phyloP scores from a whole-genome alignment of 164 flowering plant genomes.

The Chloranthus sessilifolius region DNA sequence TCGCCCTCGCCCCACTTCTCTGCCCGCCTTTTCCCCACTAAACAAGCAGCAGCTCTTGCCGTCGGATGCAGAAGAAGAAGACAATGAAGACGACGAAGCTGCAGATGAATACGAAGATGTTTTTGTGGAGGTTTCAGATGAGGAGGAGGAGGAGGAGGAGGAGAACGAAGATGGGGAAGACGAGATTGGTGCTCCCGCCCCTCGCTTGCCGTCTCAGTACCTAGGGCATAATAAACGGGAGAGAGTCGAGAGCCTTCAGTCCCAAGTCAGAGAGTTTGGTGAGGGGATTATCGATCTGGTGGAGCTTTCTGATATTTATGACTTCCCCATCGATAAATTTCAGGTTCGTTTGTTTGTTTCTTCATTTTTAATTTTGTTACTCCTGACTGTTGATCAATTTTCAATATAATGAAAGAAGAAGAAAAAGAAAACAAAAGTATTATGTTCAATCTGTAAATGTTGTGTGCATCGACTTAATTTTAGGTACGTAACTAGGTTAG shows the following conservation, averaged over 20 bases:
- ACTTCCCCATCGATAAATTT: constrained; percentile 84
- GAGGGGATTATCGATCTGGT: constrained; percentile 60
- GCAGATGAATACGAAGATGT: constrained; percentile 22
- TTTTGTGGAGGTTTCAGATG: constrained; percentile 8
- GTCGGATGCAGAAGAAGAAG: constrained; percentile 31
- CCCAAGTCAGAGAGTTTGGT: constrained; percentile 64
- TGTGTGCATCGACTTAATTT: too few species aligned
- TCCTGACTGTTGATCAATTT: background rate
- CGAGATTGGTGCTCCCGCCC: constrained; percentile 2
- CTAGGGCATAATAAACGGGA: constrained; percentile 57
- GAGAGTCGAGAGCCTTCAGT: constrained; percentile 66
- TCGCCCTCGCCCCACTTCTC: too few species aligned
- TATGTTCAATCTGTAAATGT: background rate
- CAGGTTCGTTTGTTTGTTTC: constrained; percentile 39
- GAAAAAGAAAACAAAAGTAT: background rate
- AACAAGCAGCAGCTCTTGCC: too few species aligned
- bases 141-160: constrained; percentile 5
- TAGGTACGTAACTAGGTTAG: too few species aligned
- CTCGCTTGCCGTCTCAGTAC: constrained; percentile 11
- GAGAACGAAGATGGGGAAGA: constrained; percentile 20
- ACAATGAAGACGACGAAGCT: constrained; percentile 30
- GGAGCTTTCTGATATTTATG: constrained; percentile 69
- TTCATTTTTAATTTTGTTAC: background rate
- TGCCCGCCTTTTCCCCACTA: too few species aligned
- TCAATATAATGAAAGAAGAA: background rate